Conservation (phyloP, 2,329 filamentous ascomycete genomes). For the Beauveria sp. region DNA sequence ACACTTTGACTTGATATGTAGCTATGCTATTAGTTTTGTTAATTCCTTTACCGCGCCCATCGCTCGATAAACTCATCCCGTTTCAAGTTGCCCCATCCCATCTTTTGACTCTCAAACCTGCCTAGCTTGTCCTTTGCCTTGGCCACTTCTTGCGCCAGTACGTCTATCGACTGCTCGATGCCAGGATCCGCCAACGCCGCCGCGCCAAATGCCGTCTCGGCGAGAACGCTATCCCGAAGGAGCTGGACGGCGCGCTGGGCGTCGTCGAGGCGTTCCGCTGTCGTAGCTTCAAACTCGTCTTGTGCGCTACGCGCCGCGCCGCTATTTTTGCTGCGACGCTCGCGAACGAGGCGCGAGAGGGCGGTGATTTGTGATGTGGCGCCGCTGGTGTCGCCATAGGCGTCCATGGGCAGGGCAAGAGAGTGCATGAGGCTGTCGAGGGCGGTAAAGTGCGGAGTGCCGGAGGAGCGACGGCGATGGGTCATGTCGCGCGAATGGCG, state of each 20-base stretch:
- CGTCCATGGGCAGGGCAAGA: slow-evolving; percentile 36
- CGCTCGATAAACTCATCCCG: slow-evolving; percentile 37
- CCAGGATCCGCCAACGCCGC: slow-evolving; percentile 44
- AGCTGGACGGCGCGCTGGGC: slow-evolving; percentile 40
- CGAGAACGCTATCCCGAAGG: slow-evolving; percentile 43
- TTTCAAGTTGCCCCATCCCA: slow-evolving; percentile 35
- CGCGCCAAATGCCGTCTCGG: slow-evolving; percentile 42
- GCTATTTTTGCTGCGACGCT: slow-evolving; percentile 34
- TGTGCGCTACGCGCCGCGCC: slow-evolving; percentile 40
- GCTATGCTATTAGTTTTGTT: background rate
- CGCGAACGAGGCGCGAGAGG: slow-evolving; percentile 29
- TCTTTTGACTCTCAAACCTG: slow-evolving; percentile 28
- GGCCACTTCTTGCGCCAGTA: slow-evolving; percentile 38
- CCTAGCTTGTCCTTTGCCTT: slow-evolving; percentile 32
- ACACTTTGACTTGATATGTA: background rate
- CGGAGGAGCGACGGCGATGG: slow-evolving; percentile 28
- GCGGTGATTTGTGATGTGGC: slow-evolving; percentile 20
- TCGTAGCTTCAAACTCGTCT: slow-evolving; percentile 39
- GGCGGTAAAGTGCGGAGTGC: slow-evolving; percentile 30
- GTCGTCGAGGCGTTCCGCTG: slow-evolving; percentile 38
- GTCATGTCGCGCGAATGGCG: slow-evolving; percentile 10
- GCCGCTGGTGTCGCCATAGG: slow-evolving; percentile 20
- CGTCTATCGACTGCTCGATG: slow-evolving; percentile 41
- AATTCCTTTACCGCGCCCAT: slow-evolving; percentile 18
- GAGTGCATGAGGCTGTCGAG: slow-evolving; percentile 41